Base-by-base conservation (phyloP, 2,329 filamentous ascomycete species). In the Helicocarpus griseus region DNA sequence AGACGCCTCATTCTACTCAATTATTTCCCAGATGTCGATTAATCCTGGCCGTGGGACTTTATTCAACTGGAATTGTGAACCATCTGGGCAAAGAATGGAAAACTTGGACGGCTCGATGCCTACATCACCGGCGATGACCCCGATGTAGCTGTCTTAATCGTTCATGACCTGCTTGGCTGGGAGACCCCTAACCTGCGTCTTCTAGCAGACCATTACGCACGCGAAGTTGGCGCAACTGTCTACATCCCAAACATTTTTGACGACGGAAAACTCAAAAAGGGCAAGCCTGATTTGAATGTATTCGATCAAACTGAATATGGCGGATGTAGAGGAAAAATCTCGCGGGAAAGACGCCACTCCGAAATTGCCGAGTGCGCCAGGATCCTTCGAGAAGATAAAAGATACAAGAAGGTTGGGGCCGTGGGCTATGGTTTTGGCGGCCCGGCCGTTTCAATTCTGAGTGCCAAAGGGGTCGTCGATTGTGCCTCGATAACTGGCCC, bases 381-480 rank as follows among this genome's bases (percentile, higher is more conserved):
- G 51, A 60, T 61, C 0, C 58, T 74, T n/a, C 67, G 67, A 35
- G 24, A 45, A 0, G n/a, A n/a, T n/a, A 43, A 58, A 35, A 39
- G 5, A 4, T 57, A 58, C 6, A 55, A 57, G 4, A 68, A 63
- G 33, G 54, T 76, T 9, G 75, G 63, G 3, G 74, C 72, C 0
- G 61, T 76, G 2, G 76, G 76, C 1, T 78, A 68, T 57, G 78
- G 76, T 62, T 78, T 69, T 49, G 76, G 76, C 13, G 75, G 74
- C 5, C 79, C 76, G 77, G 76, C 72, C 0, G 65, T 65, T 3
- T 72, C 77, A 51, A 69, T 71, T 1, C 69, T 79, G 0, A 77
- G 67, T 0, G 65, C 69, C 1, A 69, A 71, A 52, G 64, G 61
- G 11, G 61, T 78, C 2, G 69, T 78, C 4, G 75, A 78, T 52